Conservation (phyloP, 225 moss, liverwort and hornwort genomes). For the Bryoerythrophyllum caledonicum region DNA sequence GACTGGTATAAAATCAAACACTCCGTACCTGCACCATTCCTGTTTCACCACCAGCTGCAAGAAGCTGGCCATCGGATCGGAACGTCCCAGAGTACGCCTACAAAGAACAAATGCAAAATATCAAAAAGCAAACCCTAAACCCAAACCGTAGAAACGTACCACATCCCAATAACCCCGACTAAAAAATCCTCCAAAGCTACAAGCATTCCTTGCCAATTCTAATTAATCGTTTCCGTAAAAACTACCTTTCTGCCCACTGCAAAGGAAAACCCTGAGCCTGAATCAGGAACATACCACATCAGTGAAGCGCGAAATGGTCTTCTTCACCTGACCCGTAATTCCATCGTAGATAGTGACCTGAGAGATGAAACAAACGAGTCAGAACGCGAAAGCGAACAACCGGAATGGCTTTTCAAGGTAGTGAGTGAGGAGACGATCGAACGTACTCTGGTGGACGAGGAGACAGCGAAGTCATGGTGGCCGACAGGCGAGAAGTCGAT, state of each 20-base stretch:
- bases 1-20: background rate
- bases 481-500: conserved; percentile 66
- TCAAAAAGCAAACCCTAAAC: background rate
- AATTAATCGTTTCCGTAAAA: background rate
- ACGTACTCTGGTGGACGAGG: conserved; percentile 84
- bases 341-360: conserved; percentile 84
- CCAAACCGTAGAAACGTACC: background rate
- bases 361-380: background rate
- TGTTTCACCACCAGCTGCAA: conserved; percentile 90
- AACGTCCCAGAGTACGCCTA: conserved; percentile 89
- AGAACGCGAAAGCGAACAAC: background rate
- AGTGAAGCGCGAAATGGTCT: conserved; percentile 74
- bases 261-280: background rate
- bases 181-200: background rate
- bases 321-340: conserved; percentile 75
- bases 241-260: background rate
- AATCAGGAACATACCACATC: conserved; percentile 63
- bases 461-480: conserved; percentile 82
- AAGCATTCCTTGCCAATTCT: background rate
- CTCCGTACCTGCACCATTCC: conserved; percentile 77
- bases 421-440: background rate
- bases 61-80: conserved; percentile 89
- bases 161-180: no score
- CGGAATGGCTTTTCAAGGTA: background rate
- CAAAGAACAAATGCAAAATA: conserved; percentile 3